A percentile compares a stretch with the other conserved stretches of the same genome.
Conservation (phyloP, 2,329 filamentous ascomycete genomes). For the Dothidotthia symphoricarpi region DNA sequence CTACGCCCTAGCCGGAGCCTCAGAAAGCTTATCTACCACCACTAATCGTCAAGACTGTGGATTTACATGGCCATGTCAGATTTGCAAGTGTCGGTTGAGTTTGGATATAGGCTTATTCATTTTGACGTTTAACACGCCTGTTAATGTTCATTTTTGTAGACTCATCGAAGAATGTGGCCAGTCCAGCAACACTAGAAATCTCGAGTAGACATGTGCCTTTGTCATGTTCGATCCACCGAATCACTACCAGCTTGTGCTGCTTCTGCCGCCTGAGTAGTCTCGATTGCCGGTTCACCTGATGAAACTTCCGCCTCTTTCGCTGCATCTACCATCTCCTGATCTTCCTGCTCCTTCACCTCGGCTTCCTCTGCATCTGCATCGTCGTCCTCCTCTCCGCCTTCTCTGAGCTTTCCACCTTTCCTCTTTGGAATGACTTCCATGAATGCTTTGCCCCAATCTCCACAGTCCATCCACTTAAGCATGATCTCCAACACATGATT, state of each 20-base stretch:
- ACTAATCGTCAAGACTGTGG: conserved; percentile 20
- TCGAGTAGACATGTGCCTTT: too few species aligned
- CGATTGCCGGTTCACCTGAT: neutral
- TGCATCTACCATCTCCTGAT: conserved; percentile 12
- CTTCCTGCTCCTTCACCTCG: conserved; percentile 6
- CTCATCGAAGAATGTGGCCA: too few species aligned
- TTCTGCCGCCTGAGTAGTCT: conserved; percentile 5
- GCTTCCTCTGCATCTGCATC: conserved; percentile 13
- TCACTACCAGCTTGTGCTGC: too few species aligned
- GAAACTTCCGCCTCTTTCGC: conserved; percentile 9
- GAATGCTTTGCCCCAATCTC: conserved; percentile 91
- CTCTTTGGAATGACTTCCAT: conserved; percentile 83
- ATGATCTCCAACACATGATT: conserved; percentile 98
- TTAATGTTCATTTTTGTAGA: too few species aligned
- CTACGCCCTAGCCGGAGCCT: conserved; percentile 20
- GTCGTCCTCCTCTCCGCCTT: conserved; percentile 15
- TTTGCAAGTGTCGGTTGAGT: too few species aligned
- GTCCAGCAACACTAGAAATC: too few species aligned
- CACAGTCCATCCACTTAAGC: conserved; percentile 84
- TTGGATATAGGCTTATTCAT: too few species aligned
- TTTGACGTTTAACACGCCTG: too few species aligned
- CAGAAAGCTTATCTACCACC: conserved; percentile 34
- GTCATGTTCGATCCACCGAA: too few species aligned
- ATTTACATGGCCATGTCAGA: too few species aligned
- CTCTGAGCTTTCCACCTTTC: conserved; percentile 73